phyloP scores from a whole-genome alignment of 768 basidiomycete genomes.

The Hemileccinum impolitum region DNA sequence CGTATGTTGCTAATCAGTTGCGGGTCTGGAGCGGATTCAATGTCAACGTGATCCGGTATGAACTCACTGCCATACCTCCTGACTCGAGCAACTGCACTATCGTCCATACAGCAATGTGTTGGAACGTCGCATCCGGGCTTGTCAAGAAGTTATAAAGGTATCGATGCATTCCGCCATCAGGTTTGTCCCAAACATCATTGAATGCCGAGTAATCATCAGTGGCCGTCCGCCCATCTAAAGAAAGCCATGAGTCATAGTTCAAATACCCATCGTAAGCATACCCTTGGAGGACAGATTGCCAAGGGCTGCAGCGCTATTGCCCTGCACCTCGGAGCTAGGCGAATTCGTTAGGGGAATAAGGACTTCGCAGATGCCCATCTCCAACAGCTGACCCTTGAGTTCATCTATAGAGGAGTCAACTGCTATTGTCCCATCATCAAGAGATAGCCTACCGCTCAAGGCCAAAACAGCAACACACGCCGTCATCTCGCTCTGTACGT shows the following conservation, averaged over 20 bases:
- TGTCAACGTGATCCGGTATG: not conserved
- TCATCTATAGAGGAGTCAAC: conserved; percentile 64
- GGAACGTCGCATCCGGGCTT: conserved; percentile 94
- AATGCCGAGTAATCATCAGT: conserved; percentile 94
- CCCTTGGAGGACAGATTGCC: conserved; percentile 98
- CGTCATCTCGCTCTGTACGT: conserved; percentile 99
- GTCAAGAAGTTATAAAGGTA: conserved; percentile 94
- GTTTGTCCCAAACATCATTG: conserved; percentile 97
- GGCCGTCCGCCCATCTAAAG: conserved; percentile 67
- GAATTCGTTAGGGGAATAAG: conserved; percentile 96
- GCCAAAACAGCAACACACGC: conserved; percentile 97
- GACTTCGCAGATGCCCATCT: conserved; percentile 98
- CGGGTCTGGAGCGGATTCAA: conserved; percentile 52
- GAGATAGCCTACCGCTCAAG: conserved; percentile 70
- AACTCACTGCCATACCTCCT: conserved; percentile 52
- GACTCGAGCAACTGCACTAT: conserved; percentile 97
- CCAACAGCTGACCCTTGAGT: conserved; percentile 91
- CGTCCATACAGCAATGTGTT: conserved; percentile 99
- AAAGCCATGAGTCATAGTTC: not conserved
- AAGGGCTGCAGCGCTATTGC: conserved; percentile 95
- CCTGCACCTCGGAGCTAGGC: conserved; percentile 95
- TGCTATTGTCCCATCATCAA: not conserved
- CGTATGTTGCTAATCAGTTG: conserved; percentile 90
- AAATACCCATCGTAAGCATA: conserved; percentile 28
- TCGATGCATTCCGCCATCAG: conserved; percentile 94